These are phyloP conservation scores for Chlorociboria aeruginascens DNA, from an alignment of 495 filamentous ascomycete species.

Conservation along the genomic window DNA sequence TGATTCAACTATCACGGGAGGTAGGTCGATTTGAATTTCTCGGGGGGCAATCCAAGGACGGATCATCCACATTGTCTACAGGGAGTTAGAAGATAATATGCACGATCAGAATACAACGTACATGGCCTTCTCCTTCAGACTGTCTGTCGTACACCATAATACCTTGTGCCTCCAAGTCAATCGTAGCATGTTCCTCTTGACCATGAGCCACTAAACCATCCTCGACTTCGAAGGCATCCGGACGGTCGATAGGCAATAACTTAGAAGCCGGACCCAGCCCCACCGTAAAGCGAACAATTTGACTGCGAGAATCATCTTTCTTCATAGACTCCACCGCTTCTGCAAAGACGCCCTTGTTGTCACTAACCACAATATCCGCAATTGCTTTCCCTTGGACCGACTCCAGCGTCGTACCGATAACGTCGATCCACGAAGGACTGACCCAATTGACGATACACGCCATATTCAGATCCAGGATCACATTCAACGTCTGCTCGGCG, in stretches of 20 bases:
- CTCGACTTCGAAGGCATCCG: constrained; percentile 28
- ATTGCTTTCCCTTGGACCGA: constrained; percentile 68
- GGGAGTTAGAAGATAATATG: constrained; percentile 15
- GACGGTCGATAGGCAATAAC: constrained; percentile 36
- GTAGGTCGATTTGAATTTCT: constrained; percentile 92
- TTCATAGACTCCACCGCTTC: constrained; percentile 80
- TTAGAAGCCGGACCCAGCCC: constrained; percentile 63
- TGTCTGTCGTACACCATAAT: constrained; percentile 94
- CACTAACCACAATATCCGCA: constrained; percentile 63
- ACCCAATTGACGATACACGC: constrained; percentile 88
- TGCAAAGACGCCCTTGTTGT: constrained; percentile 64
- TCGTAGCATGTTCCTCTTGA: constrained; percentile 34
- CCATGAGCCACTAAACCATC: constrained; percentile 21
- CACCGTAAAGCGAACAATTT: constrained; percentile 78
- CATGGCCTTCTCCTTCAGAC: constrained; percentile 79
- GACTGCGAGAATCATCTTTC: constrained; percentile 85
- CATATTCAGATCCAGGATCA: constrained; percentile 84
- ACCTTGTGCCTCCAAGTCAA: constrained; percentile 87
- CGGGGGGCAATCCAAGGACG: constrained; percentile 79
- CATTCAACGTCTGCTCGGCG: constrained; percentile 90
- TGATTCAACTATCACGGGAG: constrained; percentile 80
- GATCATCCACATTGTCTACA: constrained; percentile 98
- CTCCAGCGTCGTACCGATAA: constrained; percentile 67
- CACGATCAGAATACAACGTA: constrained; percentile 34
- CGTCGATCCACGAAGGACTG: constrained; percentile 91